A percentile compares a stretch with the other conserved stretches of the same genome.
Conservation (phyloP, 2,329 filamentous ascomycete species). For the Beauveria asiatica region DNA sequence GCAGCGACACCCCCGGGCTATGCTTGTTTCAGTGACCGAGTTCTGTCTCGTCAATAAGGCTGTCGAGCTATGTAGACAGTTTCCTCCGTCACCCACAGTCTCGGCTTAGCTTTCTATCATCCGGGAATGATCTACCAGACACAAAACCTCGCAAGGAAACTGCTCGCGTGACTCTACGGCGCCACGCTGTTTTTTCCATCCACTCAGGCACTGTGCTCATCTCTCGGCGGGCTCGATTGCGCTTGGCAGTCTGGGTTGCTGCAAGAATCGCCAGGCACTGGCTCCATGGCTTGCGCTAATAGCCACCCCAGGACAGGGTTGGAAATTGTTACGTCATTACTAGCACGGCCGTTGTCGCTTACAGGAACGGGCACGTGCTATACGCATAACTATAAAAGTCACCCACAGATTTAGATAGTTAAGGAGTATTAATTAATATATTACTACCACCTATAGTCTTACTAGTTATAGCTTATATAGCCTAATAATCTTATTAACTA, state of each 20-base stretch:
- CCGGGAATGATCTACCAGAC: not conserved
- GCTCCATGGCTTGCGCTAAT: not conserved
- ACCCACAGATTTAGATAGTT: no score
- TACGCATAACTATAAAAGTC: no score
- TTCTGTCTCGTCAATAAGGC: not conserved
- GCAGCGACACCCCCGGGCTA: not conserved
- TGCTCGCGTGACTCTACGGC: constrained; percentile 9
- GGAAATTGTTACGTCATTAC: no score
- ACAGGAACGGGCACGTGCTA: no score
- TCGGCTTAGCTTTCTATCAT: not conserved
- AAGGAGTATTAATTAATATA: no score
- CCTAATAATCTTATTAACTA: no score
- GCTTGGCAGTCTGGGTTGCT: constrained; percentile 1
- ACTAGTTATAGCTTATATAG: no score
- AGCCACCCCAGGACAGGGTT: not conserved
- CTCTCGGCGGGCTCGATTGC: not conserved
- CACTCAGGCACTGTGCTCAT: not conserved
- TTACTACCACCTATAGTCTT: no score
- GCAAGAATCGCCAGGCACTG: constrained; percentile 1
- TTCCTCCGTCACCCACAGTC: not conserved
- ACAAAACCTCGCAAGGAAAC: constrained; percentile 7
- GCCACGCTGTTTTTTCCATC: not conserved
- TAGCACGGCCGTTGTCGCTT: no score
- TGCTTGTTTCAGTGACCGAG: constrained; percentile 5
- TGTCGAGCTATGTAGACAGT: not conserved